A percentile compares a stretch with the other conserved stretches of the same genome.
Evolutionary conservation across 1,284 basidiomycete species (phyloP).

Genomic region (Chondrostereum purpureum): DNA sequence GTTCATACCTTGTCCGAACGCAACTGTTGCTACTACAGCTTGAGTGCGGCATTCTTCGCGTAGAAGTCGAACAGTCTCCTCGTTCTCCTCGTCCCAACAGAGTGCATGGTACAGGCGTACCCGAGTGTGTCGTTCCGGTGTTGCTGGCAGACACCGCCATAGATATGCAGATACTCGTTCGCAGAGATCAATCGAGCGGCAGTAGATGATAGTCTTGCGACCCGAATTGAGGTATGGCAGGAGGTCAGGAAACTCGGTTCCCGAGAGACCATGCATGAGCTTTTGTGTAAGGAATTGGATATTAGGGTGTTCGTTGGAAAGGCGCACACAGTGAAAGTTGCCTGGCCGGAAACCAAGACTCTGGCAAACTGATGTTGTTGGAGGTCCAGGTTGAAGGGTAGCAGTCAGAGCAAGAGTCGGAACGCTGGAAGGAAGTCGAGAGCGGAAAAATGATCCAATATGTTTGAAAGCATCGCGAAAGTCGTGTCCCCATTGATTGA

Average conservation of each 20-base stretch:
- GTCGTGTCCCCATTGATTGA: conserved; percentile 6
- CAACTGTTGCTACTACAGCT: conserved; percentile 5
- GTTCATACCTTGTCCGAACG: conserved; percentile 4
- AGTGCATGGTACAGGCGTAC: conserved; percentile 3
- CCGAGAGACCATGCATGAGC: neutral
- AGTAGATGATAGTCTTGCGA: conserved; percentile 6
- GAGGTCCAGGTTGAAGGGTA: conserved; percentile 6
- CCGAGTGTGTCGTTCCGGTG: neutral
- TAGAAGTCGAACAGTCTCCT: conserved; percentile 2
- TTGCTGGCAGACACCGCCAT: neutral
- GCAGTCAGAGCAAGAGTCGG: conserved; percentile 8
- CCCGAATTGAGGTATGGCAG: neutral
- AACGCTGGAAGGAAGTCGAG: conserved; percentile 4
- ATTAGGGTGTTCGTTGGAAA: conserved; percentile 6
- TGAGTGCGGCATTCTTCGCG: neutral
- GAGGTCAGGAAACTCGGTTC: neutral
- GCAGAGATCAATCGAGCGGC: neutral
- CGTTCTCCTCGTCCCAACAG: conserved; percentile 5
- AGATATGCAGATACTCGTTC: conserved; percentile 6
- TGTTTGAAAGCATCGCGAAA: conserved; percentile 6
- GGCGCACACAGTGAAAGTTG: neutral
- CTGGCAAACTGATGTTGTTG: neutral
- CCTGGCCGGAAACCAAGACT: conserved; percentile 7
- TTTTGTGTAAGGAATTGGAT: conserved; percentile 1
- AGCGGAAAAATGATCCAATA: conserved; percentile 8